Conservation (phyloP, 139 green algal species). For the Volvox reticuliferus region DNA sequence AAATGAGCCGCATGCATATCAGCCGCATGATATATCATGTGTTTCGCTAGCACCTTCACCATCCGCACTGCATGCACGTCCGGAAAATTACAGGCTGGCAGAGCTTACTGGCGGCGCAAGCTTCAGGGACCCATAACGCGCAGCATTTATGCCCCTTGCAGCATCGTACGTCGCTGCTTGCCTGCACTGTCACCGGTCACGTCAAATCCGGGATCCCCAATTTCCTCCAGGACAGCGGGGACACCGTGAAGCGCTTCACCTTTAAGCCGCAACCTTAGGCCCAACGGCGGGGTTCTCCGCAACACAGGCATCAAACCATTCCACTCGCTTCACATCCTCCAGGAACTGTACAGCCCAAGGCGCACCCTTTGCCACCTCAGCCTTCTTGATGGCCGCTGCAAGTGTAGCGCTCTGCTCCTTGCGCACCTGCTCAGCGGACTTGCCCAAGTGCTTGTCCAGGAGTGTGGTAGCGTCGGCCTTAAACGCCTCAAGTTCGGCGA, state of each 20-base stretch:
- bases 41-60: no score
- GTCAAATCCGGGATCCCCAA: no score
- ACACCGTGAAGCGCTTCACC: no score
- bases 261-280: slow-evolving; percentile 46
- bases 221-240: neutral
- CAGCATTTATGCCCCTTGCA: no score
- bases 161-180: neutral
- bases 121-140: no score
- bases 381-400: slow-evolving; percentile 46
- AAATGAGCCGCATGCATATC: no score
- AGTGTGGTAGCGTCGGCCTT: slow-evolving; percentile 56
- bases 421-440: slow-evolving; percentile 61
- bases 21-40: no score
- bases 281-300: slow-evolving; percentile 58
- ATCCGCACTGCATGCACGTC: no score
- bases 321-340: slow-evolving; percentile 59
- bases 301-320: slow-evolving; percentile 62
- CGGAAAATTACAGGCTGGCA: no score
- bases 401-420: slow-evolving; percentile 55
- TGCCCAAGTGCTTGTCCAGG: slow-evolving; percentile 72
- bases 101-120: no score
- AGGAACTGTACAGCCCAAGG: slow-evolving; percentile 60
- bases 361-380: slow-evolving; percentile 62
- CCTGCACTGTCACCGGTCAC: neutral
- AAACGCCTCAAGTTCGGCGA: slow-evolving; percentile 56